Percentiles rank a stretch among this genome's conserved stretches.
phyloP scores from a whole-genome alignment of 108 stramenopile genomes.

The Nannochloropsis gaditana region DNA sequence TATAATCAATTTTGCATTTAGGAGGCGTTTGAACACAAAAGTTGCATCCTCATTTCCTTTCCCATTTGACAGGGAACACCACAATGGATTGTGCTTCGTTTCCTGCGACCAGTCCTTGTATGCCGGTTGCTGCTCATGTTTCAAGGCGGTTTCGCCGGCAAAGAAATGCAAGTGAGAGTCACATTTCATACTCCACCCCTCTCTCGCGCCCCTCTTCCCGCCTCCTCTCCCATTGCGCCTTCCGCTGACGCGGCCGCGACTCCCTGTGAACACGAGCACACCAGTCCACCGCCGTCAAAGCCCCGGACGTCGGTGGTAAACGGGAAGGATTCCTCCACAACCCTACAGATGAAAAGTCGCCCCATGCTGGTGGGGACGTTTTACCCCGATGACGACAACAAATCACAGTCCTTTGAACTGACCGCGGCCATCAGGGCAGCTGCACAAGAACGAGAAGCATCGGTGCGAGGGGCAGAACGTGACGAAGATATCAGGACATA shows the following conservation, averaged over 20 bases:
- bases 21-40: too few relatives aligned
- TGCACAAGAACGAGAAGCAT: neutral
- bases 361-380: neutral
- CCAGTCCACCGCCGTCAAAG: neutral
- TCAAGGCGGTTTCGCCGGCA: neutral
- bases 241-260: too few relatives aligned
- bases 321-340: too few relatives aligned
- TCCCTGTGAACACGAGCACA: too few relatives aligned
- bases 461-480: neutral
- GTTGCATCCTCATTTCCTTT: too few relatives aligned
- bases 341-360: neutral
- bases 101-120: neutral
- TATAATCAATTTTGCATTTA: too few relatives aligned
- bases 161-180: conserved; percentile 9
- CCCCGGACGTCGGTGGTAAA: neutral
- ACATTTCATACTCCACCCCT: neutral
- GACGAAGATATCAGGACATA: too few relatives aligned
- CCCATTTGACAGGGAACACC: neutral
- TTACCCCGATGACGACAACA: neutral
- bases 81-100: neutral
- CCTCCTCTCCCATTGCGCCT: neutral
- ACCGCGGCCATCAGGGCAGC: neutral
- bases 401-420: neutral
- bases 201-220: neutral
- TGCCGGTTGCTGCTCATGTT: neutral